Base-by-base conservation (phyloP, 768 basidiomycete genomes). In the Suillus subalutaceus region DNA sequence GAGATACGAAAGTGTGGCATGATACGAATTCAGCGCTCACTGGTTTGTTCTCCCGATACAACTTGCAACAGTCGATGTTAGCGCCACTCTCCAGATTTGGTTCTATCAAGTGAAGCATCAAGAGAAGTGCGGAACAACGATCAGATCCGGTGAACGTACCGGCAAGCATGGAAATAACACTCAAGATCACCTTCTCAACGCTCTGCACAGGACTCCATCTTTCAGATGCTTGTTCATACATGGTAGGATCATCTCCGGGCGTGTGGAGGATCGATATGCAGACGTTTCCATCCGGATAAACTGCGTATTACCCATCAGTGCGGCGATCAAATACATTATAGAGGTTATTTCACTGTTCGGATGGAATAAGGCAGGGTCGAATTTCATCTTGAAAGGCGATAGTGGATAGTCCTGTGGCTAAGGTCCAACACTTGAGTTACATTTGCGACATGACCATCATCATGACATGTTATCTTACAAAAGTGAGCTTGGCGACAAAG, bases 181-280 rank as follows among this genome's bases (percentile, higher is more conserved):
- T 96, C 12, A 99, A 83, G 63, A 99, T 86, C 69, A 97, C 97
- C 79, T 97, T 98, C 81, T 99, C 93, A 18, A 99, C 93, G 72
- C 93, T 94, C 79, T 99, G 97, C 0, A 99, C 97, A n/a, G 97
- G 97, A 65, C 92, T 94, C 97, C 97, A 99, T 46, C 97, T 86
- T 74, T 99, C 97, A 23, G 92, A 94, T 0, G 96, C 94, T 70
- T 91, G 88, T 76, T 99, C 97, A 77, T 98, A 99, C 84, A 93
- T 91, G 66, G 90, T 91, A 20, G 93, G 93, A 70, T 94, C 92
- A 73, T 94, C 93, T 10, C 93, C 93, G 0, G 96, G 97, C 0
- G 94, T 91, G 75, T 99, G 97, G 30, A 99, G 80, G 74, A 99
- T 99, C 1, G 96, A 98, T 72, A 99, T 99, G 82, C 97, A 99